phyloP scores from a whole-genome alignment of 1,139 yeast species.

The Dujonia santamariae region DNA sequence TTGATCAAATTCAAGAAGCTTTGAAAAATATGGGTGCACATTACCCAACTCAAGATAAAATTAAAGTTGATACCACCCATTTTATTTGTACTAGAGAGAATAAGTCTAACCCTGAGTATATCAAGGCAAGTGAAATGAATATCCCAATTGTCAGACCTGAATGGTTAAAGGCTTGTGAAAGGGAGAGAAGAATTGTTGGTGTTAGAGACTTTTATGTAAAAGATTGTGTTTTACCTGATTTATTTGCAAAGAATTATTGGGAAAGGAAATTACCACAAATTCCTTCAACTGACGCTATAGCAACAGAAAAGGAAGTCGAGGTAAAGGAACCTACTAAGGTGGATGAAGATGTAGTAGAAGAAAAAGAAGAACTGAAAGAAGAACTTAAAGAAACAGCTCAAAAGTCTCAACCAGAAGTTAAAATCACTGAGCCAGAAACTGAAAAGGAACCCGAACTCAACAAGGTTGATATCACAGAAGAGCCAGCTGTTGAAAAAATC shows the following conservation, averaged over 20 bases:
- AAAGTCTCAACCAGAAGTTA: neutral
- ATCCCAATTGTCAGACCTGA: constrained; percentile 96
- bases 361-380: constrained; percentile 1
- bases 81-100: constrained; percentile 73
- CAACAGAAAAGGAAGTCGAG: neutral
- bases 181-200: constrained; percentile 86
- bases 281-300: neutral
- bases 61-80: constrained; percentile 91
- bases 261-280: constrained; percentile 3
- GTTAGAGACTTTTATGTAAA: constrained; percentile 79
- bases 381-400: constrained; percentile 5
- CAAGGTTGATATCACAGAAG: neutral
- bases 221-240: constrained; percentile 48
- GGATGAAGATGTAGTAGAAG: constrained; percentile 4
- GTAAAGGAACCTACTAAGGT: constrained; percentile 1
- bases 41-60: constrained; percentile 66
- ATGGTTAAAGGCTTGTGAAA: constrained; percentile 93
- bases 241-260: constrained; percentile 46
- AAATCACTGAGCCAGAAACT: constrained; percentile 1
- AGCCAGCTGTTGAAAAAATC: constrained; percentile 9
- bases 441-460: constrained; percentile 2
- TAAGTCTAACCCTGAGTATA: constrained; percentile 57
- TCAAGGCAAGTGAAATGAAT: constrained; percentile 80
- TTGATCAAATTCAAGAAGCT: constrained; percentile 61
- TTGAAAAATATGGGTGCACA: constrained; percentile 75